phyloP scores from a whole-genome alignment of 2,329 filamentous ascomycete genomes.

The Fusarium sp. region DNA sequence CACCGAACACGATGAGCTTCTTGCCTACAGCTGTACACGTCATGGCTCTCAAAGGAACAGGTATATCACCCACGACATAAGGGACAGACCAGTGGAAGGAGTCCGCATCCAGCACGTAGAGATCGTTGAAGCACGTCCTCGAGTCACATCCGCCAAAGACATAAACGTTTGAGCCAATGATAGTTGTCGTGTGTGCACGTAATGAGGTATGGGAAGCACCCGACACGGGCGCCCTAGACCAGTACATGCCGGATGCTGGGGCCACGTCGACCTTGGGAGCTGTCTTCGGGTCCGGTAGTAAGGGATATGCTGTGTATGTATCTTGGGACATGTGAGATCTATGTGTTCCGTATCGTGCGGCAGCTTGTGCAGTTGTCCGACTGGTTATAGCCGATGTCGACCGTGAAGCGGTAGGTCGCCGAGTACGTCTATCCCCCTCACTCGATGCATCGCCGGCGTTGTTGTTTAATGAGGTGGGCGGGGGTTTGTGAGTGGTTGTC shows the following conservation, averaged over 20 bases:
- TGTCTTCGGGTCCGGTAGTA: slow-evolving; percentile 65
- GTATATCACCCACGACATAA: slow-evolving; percentile 72
- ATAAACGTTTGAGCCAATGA: slow-evolving; percentile 74
- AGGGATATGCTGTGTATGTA: slow-evolving; percentile 63
- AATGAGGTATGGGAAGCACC: slow-evolving; percentile 70
- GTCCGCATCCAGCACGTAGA: slow-evolving; percentile 76
- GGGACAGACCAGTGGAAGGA: slow-evolving; percentile 76
- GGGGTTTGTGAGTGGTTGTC: slow-evolving; percentile 42
- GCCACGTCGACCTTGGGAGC: slow-evolving; percentile 70
- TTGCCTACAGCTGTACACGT: slow-evolving; percentile 77
- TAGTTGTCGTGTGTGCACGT: slow-evolving; percentile 73
- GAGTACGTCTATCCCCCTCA: slow-evolving; percentile 43
- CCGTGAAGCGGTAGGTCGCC: slow-evolving; percentile 60
- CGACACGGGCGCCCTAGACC: slow-evolving; percentile 73
- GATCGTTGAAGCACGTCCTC: slow-evolving; percentile 73
- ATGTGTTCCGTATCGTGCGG: slow-evolving; percentile 27
- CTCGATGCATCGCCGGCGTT: slow-evolving; percentile 40
- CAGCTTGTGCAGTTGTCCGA: slow-evolving; percentile 42
- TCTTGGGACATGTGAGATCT: slow-evolving; percentile 49
- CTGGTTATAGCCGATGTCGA: slow-evolving; percentile 65
- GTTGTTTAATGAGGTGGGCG: slow-evolving; percentile 38
- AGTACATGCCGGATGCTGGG: slow-evolving; percentile 78
- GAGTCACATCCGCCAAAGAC: slow-evolving; percentile 77
- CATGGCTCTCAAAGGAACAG: slow-evolving; percentile 74
- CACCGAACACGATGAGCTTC: slow-evolving; percentile 76